Evolutionary conservation across 2,329 filamentous ascomycete species (phyloP).

Genomic region (Clonostachys rhizophaga): DNA sequence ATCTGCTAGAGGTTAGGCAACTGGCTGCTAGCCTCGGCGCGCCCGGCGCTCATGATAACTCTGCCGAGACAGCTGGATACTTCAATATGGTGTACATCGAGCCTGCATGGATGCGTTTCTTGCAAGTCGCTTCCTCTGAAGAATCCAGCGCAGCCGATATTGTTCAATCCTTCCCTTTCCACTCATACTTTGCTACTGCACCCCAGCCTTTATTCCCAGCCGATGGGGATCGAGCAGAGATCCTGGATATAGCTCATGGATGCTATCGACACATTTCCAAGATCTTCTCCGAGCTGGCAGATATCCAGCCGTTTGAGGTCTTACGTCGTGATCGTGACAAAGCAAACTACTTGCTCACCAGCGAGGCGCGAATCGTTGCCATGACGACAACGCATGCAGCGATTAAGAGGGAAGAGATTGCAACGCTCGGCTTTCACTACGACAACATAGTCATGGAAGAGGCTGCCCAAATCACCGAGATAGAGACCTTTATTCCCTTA

Average conservation of each 20-base stretch:
- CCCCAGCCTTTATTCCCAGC: constrained; percentile 79
- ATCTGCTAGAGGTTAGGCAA: constrained; percentile 79
- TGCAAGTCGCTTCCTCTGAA: constrained; percentile 48
- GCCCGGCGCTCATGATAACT: constrained; percentile 90
- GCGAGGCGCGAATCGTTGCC: constrained; percentile 93
- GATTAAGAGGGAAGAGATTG: constrained; percentile 88
- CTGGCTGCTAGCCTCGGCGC: constrained; percentile 81
- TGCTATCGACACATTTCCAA: constrained; percentile 86
- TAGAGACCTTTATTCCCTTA: constrained; percentile 93
- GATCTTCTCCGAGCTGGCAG: constrained; percentile 87
- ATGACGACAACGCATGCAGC: constrained; percentile 99
- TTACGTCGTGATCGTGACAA: constrained; percentile 84
- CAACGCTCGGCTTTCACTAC: constrained; percentile 89
- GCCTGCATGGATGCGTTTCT: constrained; percentile 85
- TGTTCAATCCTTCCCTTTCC: constrained; percentile 77
- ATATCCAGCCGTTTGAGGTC: constrained; percentile 94
- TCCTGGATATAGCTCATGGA: constrained; percentile 73
- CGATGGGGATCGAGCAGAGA: constrained; percentile 57
- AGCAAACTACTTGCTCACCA: constrained; percentile 90
- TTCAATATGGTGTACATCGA: constrained; percentile 90
- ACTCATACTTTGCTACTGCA: constrained; percentile 79
- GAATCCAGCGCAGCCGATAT: constrained; percentile 58
- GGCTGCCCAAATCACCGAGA: constrained; percentile 94
- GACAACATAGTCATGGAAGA: constrained; percentile 99
- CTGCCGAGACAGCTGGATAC: constrained; percentile 94